Evolutionary conservation across 257 asterid genomes (phyloP).

Genomic region (Solanum sitiens): DNA sequence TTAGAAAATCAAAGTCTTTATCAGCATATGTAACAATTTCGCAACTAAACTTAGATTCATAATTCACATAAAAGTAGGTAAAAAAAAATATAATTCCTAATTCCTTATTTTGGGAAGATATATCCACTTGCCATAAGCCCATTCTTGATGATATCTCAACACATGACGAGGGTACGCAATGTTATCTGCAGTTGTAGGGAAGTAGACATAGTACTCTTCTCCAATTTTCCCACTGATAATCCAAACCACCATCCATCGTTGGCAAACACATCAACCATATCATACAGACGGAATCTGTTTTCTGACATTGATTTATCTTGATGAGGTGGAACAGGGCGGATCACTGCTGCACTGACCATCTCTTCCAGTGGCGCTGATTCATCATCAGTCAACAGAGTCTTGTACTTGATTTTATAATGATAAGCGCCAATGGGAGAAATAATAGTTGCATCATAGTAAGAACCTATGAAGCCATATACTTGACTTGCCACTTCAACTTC

Average conservation of each 20-base stretch:
- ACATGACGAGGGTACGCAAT: too few species aligned
- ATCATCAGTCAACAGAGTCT: not conserved
- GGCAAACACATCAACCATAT: too few species aligned
- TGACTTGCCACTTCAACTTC: not conserved
- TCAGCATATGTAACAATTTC: not conserved
- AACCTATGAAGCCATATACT: not conserved
- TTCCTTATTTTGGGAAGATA: not conserved
- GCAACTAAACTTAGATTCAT: not conserved
- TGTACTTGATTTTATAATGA: not conserved
- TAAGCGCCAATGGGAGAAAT: not conserved
- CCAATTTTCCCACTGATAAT: too few species aligned
- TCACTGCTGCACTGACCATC: not conserved
- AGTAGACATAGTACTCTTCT: too few species aligned
- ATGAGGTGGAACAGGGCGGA: too few species aligned
- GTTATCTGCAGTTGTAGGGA: too few species aligned
- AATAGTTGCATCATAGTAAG: not conserved
- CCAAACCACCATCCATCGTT: too few species aligned
- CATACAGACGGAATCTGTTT: too few species aligned
- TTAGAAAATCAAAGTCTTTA: not conserved
- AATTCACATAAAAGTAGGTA: not conserved
- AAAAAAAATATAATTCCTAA: too few species aligned
- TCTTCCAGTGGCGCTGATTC: not conserved
- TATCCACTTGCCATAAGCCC: not conserved
- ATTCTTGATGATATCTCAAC: slow-evolving; percentile 1
- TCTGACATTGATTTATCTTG: too few species aligned